phyloP scores from a whole-genome alignment of 257 asterid species.

The Jacaranda mimosifolia region DNA sequence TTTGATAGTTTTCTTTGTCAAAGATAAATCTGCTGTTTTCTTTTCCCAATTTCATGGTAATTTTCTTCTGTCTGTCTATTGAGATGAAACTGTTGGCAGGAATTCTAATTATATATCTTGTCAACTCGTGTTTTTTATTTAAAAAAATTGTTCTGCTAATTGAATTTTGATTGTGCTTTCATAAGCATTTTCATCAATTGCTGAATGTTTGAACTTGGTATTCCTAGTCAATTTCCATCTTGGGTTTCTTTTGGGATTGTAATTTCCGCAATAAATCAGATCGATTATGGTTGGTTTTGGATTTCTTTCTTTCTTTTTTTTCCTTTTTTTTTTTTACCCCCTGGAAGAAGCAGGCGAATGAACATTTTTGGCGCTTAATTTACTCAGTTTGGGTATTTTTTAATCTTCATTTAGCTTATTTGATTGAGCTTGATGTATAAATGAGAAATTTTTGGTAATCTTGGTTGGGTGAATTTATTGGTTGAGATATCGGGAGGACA shows the following conservation, averaged over 20 bases:
- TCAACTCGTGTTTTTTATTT: not conserved
- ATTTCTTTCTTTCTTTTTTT: not conserved
- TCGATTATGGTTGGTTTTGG: conserved; percentile 37
- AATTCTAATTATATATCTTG: conserved; percentile 16
- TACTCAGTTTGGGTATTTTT: conserved; percentile 4
- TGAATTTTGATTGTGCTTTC: conserved; percentile 1
- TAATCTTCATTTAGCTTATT: conserved; percentile 28
- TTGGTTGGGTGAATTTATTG: conserved; percentile 29
- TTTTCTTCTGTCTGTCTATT: conserved; percentile 22
- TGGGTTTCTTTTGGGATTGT: conserved; percentile 47
- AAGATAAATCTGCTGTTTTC: conserved; percentile 18
- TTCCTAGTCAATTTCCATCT: conserved; percentile 50
- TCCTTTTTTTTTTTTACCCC: not conserved
- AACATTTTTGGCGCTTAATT: not conserved
- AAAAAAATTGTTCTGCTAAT: conserved; percentile 15
- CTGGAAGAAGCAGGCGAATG: not conserved
- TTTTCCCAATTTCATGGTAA: conserved; percentile 26
- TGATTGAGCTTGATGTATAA: conserved; percentile 29
- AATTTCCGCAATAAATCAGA: conserved; percentile 35
- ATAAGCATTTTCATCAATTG: conserved; percentile 30
- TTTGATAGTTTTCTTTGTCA: conserved; percentile 2
- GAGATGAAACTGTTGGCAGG: conserved; percentile 21
- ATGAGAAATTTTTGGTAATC: conserved; percentile 21
- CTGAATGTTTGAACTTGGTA: conserved; percentile 9
- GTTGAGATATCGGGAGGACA: not conserved